A percentile compares a stretch with the other conserved stretches of the same genome.
phyloP scores from a whole-genome alignment of 495 filamentous ascomycete genomes.

The Neurospora africana region DNA sequence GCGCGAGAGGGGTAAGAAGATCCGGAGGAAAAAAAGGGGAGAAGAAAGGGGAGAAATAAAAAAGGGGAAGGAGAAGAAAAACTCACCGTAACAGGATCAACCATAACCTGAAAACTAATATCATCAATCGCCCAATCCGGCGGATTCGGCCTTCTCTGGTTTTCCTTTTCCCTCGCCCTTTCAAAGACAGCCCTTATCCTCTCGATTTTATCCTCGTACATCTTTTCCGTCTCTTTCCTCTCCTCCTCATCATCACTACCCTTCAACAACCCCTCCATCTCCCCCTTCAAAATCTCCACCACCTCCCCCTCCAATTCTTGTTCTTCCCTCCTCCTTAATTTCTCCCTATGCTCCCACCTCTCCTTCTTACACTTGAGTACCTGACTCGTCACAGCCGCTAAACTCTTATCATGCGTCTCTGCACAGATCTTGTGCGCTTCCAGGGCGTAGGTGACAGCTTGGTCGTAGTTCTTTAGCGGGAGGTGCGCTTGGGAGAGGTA shows the following conservation, averaged over 20 bases:
- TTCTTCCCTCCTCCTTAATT: conserved; percentile 31
- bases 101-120: conserved; percentile 86
- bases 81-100: conserved; percentile 74
- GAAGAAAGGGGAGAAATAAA: not conserved
- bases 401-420: conserved; percentile 44
- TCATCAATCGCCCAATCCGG: conserved; percentile 84
- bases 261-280: conserved; percentile 16
- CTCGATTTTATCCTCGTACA: conserved; percentile 2
- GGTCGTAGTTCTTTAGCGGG: conserved; percentile 58
- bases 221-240: conserved; percentile 1
- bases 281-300: conserved; percentile 26
- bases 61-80: not conserved
- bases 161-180: conserved; percentile 34
- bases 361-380: conserved; percentile 74
- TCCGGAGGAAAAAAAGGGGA: not conserved
- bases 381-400: conserved; percentile 52
- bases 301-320: conserved; percentile 47
- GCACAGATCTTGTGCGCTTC: conserved; percentile 66
- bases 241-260: conserved; percentile 4
- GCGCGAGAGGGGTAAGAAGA: not conserved
- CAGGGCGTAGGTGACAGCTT: conserved; percentile 61
- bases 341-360: conserved; percentile 52
- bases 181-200: conserved; percentile 42
- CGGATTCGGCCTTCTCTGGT: conserved; percentile 49
- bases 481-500: conserved; percentile 79